A percentile compares a stretch with the other conserved stretches of the same genome.
These are phyloP conservation scores for Carex parvula DNA, from an alignment of 176 grass and related monocot species.

Conservation along the genomic window DNA sequence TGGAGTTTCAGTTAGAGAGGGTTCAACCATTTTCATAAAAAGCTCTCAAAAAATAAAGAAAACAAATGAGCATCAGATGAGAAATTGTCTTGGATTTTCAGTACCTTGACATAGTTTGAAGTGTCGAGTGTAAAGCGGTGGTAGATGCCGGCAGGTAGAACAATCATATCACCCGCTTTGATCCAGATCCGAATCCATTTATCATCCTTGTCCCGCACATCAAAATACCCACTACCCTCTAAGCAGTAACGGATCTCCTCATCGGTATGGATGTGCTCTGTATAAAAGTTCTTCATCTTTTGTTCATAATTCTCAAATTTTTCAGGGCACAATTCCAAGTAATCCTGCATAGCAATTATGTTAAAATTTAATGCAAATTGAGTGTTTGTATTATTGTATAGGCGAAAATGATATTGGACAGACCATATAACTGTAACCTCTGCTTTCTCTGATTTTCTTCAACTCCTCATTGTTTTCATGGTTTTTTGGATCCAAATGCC, in stretches of 20 bases:
- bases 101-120: slow-evolving; percentile 67
- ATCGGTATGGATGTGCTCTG: slow-evolving; percentile 75
- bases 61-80: neutral
- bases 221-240: slow-evolving; percentile 83
- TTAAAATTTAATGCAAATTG: slow-evolving; percentile 1
- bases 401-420: neutral
- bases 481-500: slow-evolving; percentile 74
- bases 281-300: slow-evolving; percentile 79
- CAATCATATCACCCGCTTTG: slow-evolving; percentile 82
- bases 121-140: slow-evolving; percentile 71
- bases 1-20: neutral
- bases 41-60: neutral
- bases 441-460: slow-evolving; percentile 60
- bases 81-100: neutral
- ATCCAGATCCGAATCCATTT: slow-evolving; percentile 82
- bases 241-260: slow-evolving; percentile 97
- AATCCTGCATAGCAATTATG: slow-evolving; percentile 45
- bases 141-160: slow-evolving; percentile 81
- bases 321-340: slow-evolving; percentile 66
- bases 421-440: slow-evolving; percentile 87
- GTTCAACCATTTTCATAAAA: neutral
- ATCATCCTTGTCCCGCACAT: slow-evolving; percentile 73
- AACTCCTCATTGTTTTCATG: slow-evolving; percentile 66
- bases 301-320: slow-evolving; percentile 93
- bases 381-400: neutral